phyloP scores from a whole-genome alignment of 2,329 filamentous ascomycete species.

The Ceratocystis lukuohia region DNA sequence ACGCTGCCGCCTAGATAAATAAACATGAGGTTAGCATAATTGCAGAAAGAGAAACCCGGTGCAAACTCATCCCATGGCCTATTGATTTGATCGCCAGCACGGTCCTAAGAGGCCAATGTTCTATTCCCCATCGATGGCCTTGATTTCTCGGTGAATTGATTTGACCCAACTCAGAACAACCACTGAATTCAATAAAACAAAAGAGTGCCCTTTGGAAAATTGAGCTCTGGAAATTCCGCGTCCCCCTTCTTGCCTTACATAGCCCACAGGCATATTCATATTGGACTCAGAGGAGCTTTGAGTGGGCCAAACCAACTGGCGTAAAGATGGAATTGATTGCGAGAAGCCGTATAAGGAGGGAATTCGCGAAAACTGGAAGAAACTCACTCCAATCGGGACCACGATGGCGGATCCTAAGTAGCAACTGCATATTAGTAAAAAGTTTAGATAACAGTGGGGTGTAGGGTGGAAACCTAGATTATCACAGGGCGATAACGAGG shows the following conservation, averaged over 20 bases:
- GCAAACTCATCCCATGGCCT: neutral
- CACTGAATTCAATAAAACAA: neutral
- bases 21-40: conserved; percentile 25
- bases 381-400: conserved; percentile 96
- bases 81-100: neutral
- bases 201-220: neutral
- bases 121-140: neutral
- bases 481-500: neutral
- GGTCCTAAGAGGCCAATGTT: neutral
- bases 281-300: too few relatives aligned
- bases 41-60: neutral
- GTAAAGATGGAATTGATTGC: neutral
- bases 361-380: conserved; percentile 6
- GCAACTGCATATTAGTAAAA: conserved; percentile 16
- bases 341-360: neutral
- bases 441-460: neutral
- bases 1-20: conserved; percentile 61
- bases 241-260: too few relatives aligned
- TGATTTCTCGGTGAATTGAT: neutral
- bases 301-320: too few relatives aligned
- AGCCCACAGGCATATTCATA: too few relatives aligned
- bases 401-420: conserved; percentile 70
- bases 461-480: neutral
- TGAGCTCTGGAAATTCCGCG: too few relatives aligned
- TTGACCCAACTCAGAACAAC: neutral